Conservation (phyloP, 176 grass and related monocot genomes). For the Oryza punctata region DNA sequence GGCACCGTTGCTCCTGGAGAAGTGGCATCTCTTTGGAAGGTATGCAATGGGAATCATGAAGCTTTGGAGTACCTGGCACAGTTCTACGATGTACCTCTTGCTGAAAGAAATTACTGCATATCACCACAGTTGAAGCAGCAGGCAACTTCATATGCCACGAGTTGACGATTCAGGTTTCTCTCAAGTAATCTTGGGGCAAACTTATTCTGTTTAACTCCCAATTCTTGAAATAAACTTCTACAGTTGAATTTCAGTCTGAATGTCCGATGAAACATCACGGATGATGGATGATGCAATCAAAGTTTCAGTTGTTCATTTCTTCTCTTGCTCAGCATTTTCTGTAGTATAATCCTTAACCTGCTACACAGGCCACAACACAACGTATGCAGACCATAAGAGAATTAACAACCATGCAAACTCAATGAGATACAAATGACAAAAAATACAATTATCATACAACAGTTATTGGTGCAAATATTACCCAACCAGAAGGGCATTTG, state of each 20-base stretch:
- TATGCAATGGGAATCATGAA: conserved; percentile 72
- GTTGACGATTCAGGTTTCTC: background rate
- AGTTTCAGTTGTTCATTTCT: background rate
- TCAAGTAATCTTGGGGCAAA: background rate
- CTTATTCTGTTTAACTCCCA: background rate
- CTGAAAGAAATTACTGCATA: conserved; percentile 48
- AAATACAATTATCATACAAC: conserved; percentile 32
- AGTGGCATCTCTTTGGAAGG: conserved; percentile 76
- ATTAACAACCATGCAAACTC: background rate
- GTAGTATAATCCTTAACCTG: background rate
- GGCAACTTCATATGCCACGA: conserved; percentile 21
- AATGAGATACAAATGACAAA: background rate
- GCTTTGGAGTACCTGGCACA: conserved; percentile 78
- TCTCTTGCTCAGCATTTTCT: background rate
- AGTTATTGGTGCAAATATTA: background rate
- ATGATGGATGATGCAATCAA: background rate
- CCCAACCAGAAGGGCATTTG: conserved; percentile 7
- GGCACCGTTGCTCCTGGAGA: conserved; percentile 68
- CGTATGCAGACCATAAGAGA: background rate
- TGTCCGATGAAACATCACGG: background rate
- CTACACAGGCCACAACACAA: background rate
- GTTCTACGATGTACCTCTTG: conserved; percentile 57
- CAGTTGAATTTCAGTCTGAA: background rate
- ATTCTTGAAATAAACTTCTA: background rate
- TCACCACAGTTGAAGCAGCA: conserved; percentile 33